A percentile compares a stretch with the other conserved stretches of the same genome.
Evolutionary conservation across 805 yeast species (phyloP).

Genomic region (Grigorovia yakushimaensis): DNA sequence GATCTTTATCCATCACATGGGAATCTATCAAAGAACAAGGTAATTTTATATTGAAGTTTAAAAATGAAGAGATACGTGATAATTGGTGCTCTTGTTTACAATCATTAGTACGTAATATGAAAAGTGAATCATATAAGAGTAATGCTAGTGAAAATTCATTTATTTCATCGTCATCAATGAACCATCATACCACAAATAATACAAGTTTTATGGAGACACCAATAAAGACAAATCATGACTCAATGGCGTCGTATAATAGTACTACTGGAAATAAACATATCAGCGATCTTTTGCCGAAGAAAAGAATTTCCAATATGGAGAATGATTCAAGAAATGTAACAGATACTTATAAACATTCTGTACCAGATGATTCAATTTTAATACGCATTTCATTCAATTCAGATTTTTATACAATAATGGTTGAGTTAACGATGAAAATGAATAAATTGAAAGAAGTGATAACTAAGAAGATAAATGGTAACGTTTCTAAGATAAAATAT

Average conservation of each 20-base stretch:
- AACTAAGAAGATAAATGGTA: slow-evolving; percentile 46
- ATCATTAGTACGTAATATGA: slow-evolving; percentile 22
- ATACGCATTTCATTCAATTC: slow-evolving; percentile 35
- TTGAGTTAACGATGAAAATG: slow-evolving; percentile 43
- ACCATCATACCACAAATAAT: not conserved
- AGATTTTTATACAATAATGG: slow-evolving; percentile 55
- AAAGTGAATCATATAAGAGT: slow-evolving; percentile 27
- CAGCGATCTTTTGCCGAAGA: slow-evolving; percentile 23
- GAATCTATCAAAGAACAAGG: slow-evolving; percentile 83
- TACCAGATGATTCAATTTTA: slow-evolving; percentile 32
- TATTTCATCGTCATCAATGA: slow-evolving; percentile 17
- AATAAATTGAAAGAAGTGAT: slow-evolving; percentile 48
- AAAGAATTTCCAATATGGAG: slow-evolving; percentile 16
- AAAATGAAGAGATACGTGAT: slow-evolving; percentile 70
- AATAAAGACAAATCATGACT: slow-evolving; percentile 15
- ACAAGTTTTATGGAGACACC: not conserved
- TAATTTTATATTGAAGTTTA: slow-evolving; percentile 69
- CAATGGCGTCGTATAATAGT: slow-evolving; percentile 20
- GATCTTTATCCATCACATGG: slow-evolving; percentile 62
- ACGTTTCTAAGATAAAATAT: slow-evolving; percentile 51
- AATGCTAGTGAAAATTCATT: slow-evolving; percentile 21
- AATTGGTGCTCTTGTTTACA: slow-evolving; percentile 74
- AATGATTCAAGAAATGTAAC: slow-evolving; percentile 32
- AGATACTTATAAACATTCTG: slow-evolving; percentile 31
- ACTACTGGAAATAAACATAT: slow-evolving; percentile 16